These are phyloP conservation scores for Berkeleyomyces rouxiae DNA, from an alignment of 2,329 filamentous ascomycete species.

Conservation along the genomic window DNA sequence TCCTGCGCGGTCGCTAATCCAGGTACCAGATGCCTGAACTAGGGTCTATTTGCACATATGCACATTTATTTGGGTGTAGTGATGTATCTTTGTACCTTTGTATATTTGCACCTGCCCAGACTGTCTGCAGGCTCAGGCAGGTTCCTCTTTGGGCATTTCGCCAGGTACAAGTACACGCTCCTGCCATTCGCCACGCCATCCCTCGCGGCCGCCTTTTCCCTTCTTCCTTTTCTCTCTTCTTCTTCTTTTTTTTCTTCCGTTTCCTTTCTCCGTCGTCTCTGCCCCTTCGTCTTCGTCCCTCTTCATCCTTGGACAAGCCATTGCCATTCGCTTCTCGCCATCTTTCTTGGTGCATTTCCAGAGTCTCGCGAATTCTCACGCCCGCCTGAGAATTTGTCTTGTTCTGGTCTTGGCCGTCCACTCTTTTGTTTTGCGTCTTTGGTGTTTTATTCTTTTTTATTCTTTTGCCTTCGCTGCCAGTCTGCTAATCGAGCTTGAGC, in stretches of 20 bases:
- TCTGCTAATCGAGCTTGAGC: slow-evolving; percentile 4
- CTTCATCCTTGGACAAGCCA: slow-evolving; percentile 20
- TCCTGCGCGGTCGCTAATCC: neutral
- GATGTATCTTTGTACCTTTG: neutral
- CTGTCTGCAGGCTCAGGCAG: too few relatives aligned
- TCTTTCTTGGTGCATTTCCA: slow-evolving; percentile 22
- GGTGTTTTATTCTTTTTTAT: slow-evolving; percentile 5
- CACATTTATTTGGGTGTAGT: too few relatives aligned
- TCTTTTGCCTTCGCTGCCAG: slow-evolving; percentile 3
- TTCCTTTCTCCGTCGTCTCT: neutral
- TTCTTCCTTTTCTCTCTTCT: neutral
- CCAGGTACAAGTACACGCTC: neutral
- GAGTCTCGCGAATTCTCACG: slow-evolving; percentile 25
- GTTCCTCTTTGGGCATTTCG: neutral
- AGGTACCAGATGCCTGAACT: too few relatives aligned
- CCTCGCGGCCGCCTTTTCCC: neutral
- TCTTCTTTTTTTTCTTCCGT: slow-evolving; percentile 1
- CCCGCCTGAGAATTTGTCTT: slow-evolving; percentile 27
- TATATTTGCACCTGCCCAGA: neutral
- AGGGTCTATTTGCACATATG: too few relatives aligned
- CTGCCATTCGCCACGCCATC: slow-evolving; percentile 1
- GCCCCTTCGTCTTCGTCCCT: slow-evolving; percentile 15
- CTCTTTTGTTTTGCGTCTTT: slow-evolving; percentile 16
- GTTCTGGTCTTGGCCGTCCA: slow-evolving; percentile 27
- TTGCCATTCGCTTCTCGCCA: slow-evolving; percentile 16